Evolutionary conservation across 2,329 filamentous ascomycete genomes (phyloP), one percentile per base, ranked within the genome.

Genomic region (Metarhizium rileyi): DNA sequence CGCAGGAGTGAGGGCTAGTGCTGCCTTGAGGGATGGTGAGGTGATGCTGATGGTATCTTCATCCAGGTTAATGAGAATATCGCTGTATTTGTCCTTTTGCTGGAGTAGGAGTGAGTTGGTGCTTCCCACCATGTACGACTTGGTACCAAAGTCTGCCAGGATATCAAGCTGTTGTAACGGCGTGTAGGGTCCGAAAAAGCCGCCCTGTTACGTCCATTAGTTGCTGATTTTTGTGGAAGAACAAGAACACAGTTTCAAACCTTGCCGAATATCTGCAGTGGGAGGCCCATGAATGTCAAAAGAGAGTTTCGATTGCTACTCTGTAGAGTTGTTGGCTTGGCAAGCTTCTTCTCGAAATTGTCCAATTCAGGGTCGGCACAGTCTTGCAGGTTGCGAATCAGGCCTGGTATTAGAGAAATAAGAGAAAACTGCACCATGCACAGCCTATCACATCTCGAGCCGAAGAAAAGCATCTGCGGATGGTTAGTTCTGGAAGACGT

Each of bases 381-480:
- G 69, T 98, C 93, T 68, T 94, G 84, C n/a, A 98, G 78, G 60
- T 86, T 89, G 61, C 88, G 83, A 61, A 97, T 83, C 50, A 98
- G 80, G 52, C 90, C 90, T 44, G 93, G 93, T 71, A 98, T 94
- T 61, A 98, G 75, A 48, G 91, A 96, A 58, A 98, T 85, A 43
- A 98, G 78, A 41, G 91, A 93, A 71, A 97, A 98, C 67, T 98
- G 93, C 70, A 95, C 90, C 87, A 97, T 95, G 77, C 93, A 98
- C 57, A 98, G 73, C 56, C 87, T 80, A 68, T 98, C 93, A 67
- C 93, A 97, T 59, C 90, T 83, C n/a, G 91, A 90, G 54, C 93
- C 90, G 61, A 97, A 98, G 72, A 98, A 97, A 48, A 98, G 83
- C 86, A 97, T 97, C 90, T 95, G 25, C 16, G 25, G 26, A n/a